Conservation (phyloP, 2,329 filamentous ascomycete genomes). For the Verticillium longisporum region DNA sequence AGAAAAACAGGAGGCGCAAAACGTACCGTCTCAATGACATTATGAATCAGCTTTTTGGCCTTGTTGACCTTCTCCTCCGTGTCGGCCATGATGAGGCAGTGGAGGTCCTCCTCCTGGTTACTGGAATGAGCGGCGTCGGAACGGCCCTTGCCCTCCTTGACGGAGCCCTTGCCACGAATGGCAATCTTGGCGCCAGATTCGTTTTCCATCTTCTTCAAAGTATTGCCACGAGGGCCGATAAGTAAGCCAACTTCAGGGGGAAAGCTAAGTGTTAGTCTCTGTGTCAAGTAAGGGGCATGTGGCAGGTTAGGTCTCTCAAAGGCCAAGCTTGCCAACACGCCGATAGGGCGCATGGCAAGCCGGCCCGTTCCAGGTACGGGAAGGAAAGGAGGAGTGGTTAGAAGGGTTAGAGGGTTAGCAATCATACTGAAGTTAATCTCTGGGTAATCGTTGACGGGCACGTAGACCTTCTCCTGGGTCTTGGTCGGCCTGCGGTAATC, state of each 20-base stretch:
- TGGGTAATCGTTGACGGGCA: conserved; percentile 99
- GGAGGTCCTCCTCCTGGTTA: conserved; percentile 99
- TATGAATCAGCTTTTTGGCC: conserved; percentile 96
- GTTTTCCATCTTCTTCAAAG: conserved; percentile 98
- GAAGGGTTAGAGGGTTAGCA: conserved; percentile 94
- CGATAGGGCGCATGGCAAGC: conserved; percentile 25
- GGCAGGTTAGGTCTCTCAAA: conserved; percentile 21
- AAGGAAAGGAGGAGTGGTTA: conserved; percentile 45
- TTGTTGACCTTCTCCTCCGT: conserved; percentile 99
- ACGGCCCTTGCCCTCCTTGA: conserved; percentile 98
- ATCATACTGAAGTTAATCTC: conserved; percentile 99
- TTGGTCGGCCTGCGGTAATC: conserved; percentile 98
- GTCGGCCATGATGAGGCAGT: conserved; percentile 99
- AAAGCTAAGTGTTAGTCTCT: conserved; percentile 88
- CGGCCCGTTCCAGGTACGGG: conserved; percentile 35
- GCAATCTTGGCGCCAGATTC: conserved; percentile 98
- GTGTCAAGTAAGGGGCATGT: conserved; percentile 28
- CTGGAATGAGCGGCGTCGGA: conserved; percentile 98
- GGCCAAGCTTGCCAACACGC: conserved; percentile 16
- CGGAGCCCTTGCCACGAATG: conserved; percentile 97
- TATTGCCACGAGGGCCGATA: conserved; percentile 99
- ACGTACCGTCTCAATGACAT: conserved; percentile 90
- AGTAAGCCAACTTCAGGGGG: conserved; percentile 94
- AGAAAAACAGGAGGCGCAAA: background rate
- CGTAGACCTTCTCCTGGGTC: conserved; percentile 99